Evolutionary conservation across 2,329 filamentous ascomycete species (phyloP), one percentile per base, ranked within the genome.

Genomic region (Colletotrichum chlorophyti): DNA sequence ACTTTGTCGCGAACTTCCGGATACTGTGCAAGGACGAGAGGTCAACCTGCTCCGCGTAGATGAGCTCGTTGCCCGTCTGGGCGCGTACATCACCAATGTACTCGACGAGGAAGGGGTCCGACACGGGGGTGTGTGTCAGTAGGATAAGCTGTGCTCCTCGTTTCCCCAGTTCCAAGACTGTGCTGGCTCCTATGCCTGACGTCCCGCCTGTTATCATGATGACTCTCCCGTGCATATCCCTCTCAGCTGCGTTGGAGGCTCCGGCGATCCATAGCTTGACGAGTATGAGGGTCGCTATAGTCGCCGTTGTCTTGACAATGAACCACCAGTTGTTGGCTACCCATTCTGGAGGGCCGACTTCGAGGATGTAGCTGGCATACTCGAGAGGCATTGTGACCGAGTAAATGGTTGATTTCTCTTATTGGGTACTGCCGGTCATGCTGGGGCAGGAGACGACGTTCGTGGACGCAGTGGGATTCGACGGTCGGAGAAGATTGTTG

Each of bases 31-130:
- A 80, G 14, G 90, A 94, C 11, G 89, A 78, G 24, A 99, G 84
- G 70, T 99, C 93, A 66, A 97, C 92, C 75, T 97, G 91, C 74
- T 99, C 95, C 59, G 95, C 93, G 68, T 96, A 98, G 65, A 99
- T 91, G 69, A 99, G 82, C 58, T 93, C 82, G 75, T 98, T 98
- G 27, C 85, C 83, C 7, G 92, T 91, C 51, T 83, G 80, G 24
- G 83, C 79, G 53, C 96, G 89, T 37, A 99, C 75, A 71, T 97
- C 94, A 65, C 96, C 89, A 66, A 99, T 91, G 74, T 91, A 96
- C 68, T 99, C 95, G 68, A 91, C 88, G 9, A 98, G 84, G 74
- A 97, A 98, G 11, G 92, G 86, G 72, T 99, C 93, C 32, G 86
- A 86, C 11, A 91, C 85, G 24, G 91, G 81, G 67, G 93, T 86